A percentile compares a stretch with the other conserved stretches of the same genome.
phyloP scores from a whole-genome alignment of 2,329 filamentous ascomycete species.

The Boeremia exigua region DNA sequence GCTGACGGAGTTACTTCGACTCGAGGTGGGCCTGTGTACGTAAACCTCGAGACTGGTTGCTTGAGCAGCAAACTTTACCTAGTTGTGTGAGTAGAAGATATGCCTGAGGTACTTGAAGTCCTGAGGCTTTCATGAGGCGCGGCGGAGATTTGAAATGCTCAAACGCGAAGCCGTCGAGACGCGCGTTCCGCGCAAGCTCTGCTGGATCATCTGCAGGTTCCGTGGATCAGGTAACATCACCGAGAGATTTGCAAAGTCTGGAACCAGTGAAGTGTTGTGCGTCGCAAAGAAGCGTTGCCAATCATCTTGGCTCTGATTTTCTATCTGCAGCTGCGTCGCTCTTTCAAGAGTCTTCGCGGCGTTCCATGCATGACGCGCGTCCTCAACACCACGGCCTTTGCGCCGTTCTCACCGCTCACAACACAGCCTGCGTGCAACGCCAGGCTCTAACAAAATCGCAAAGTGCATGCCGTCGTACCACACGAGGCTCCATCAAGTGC shows the following conservation, averaged over 20 bases:
- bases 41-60: neutral
- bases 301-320: constrained; percentile 25
- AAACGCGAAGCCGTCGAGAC: constrained; percentile 3
- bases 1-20: constrained; percentile 4
- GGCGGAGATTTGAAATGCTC: constrained; percentile 2
- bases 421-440: constrained; percentile 21
- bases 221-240: constrained; percentile 14
- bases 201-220: constrained; percentile 9
- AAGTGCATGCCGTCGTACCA: constrained; percentile 25
- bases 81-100: no score
- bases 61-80: neutral
- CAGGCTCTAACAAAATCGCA: constrained; percentile 13
- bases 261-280: constrained; percentile 2
- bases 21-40: neutral
- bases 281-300: constrained; percentile 12
- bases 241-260: neutral
- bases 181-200: constrained; percentile 9
- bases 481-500: constrained; percentile 19
- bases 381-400: constrained; percentile 24
- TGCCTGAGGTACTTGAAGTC: neutral
- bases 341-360: neutral
- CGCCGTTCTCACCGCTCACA: constrained; percentile 25
- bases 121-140: neutral
- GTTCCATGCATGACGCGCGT: constrained; percentile 31
- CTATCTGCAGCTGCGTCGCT: constrained; percentile 15